These are phyloP conservation scores for Aspergillus texensis DNA, from an alignment of 2,329 filamentous ascomycete species.

Conservation along the genomic window DNA sequence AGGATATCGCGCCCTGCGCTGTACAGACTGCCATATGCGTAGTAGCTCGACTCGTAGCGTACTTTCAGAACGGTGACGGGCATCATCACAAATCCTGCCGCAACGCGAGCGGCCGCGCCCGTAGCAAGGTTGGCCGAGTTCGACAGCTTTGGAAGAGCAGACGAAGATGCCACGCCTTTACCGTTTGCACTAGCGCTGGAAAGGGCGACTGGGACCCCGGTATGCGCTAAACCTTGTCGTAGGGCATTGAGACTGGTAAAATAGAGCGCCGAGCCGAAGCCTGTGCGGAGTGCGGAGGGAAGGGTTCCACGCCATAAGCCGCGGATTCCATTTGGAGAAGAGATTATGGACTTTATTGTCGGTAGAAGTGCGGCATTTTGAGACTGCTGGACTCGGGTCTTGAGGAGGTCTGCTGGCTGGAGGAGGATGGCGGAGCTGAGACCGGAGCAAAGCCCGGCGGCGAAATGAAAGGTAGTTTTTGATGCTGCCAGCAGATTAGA, in stretches of 20 bases:
- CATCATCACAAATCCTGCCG: conserved; percentile 90
- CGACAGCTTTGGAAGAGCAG: conserved; percentile 77
- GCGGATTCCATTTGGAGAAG: conserved; percentile 66
- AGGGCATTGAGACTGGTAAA: conserved; percentile 86
- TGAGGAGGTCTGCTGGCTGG: conserved; percentile 93
- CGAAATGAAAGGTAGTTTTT: conserved; percentile 72
- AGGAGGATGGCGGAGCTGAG: conserved; percentile 85
- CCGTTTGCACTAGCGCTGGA: conserved; percentile 30
- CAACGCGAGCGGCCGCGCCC: conserved; percentile 79
- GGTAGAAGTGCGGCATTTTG: conserved; percentile 68
- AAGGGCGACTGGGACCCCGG: conserved; percentile 42
- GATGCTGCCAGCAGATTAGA: conserved; percentile 32
- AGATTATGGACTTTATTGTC: conserved; percentile 71
- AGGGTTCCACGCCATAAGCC: conserved; percentile 90
- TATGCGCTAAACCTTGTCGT: conserved; percentile 64
- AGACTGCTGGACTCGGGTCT: conserved; percentile 92
- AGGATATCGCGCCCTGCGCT: conserved; percentile 76
- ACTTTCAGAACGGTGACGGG: conserved; percentile 96
- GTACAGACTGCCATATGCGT: conserved; percentile 76
- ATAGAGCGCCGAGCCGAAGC: conserved; percentile 90
- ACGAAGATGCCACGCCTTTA: conserved; percentile 60
- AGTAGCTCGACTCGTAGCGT: conserved; percentile 86
- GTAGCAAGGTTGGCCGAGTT: conserved; percentile 84
- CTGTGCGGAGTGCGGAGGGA: conserved; percentile 89
- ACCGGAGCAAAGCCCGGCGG: conserved; percentile 84